Base-by-base conservation (phyloP, 2,329 filamentous ascomycete genomes). In the Aspergillus quadricinctus region DNA sequence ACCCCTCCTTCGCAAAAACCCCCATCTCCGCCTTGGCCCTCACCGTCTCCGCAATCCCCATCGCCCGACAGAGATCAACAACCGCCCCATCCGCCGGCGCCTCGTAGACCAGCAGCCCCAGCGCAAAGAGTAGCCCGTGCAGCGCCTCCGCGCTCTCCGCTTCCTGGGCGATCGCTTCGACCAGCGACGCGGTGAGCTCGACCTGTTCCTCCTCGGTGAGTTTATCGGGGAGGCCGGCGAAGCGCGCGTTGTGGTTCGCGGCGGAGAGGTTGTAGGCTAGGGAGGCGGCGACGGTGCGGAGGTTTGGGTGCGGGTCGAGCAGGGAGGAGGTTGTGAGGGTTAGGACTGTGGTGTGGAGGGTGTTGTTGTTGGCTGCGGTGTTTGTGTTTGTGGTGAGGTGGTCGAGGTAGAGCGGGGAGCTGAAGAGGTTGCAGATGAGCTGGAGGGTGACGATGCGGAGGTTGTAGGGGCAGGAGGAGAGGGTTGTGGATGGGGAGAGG, bases 401-500 rank as follows among this genome's bases (percentile, higher is more conserved):
- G 1, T 59, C 46, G 95, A 81, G 4, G 89, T 86, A 69, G 95
- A 96, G 0, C 0, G 84, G 82, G 0, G 87, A 88, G 0, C 84
- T 87, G 75, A 96, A 96, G 45, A 96, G 78, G 66, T 96, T 97
- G 75, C 91, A 95, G 1, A 85, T 82, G 67, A 93, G 82, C 64
- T 97, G 92, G 23, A 96, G 75, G 0, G 90, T 88, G 2, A 96
- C 83, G 2, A 96, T 83, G 11, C 90, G 86, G 1, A 96, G 81
- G 1, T 88, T 87, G 69, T 97, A 97, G 0, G 91, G 90, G 43
- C 86, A 89, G 1, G 77, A 72, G 8, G 76, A 68, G 31, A 83
- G 78, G 5, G 76, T 37, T 3, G 62, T 56, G 48, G 90, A 74
- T n/a, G 78, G 73, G 1, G 67, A 62, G 31, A 73, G 66, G 2